Conservation (phyloP, 345 rosid species). For the Geranium rotundifolium region DNA sequence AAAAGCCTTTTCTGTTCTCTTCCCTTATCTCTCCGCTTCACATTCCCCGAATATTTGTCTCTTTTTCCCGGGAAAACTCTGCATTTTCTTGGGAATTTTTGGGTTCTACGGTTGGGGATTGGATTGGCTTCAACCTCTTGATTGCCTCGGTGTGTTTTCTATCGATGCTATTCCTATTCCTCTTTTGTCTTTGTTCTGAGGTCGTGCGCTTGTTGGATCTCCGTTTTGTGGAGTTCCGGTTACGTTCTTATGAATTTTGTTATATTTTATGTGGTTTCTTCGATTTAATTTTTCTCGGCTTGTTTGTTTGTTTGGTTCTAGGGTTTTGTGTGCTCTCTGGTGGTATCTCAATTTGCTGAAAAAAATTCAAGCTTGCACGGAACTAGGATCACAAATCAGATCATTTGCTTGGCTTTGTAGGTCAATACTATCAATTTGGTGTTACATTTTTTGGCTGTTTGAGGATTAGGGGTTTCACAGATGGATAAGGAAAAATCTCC, state of each 20-base stretch:
- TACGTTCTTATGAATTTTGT: background rate
- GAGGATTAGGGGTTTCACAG: background rate
- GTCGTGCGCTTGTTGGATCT: background rate
- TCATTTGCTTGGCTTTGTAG: too few species aligned
- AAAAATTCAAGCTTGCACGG: background rate
- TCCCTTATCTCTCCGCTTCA: background rate
- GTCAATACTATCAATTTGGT: too few species aligned
- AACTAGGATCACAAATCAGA: background rate
- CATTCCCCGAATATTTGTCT: background rate
- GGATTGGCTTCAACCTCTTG: background rate
- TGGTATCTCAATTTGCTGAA: background rate
- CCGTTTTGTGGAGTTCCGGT: background rate
- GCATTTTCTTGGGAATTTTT: background rate
- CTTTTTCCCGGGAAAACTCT: background rate
- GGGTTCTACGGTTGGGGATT: background rate
- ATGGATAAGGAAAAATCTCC: background rate
- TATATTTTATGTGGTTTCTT: too few species aligned
- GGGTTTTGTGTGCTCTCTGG: background rate
- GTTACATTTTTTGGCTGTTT: too few species aligned
- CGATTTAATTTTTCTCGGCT: too few species aligned
- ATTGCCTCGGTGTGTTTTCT: background rate
- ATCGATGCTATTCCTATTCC: too few species aligned
- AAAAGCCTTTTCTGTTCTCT: background rate
- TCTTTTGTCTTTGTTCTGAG: too few species aligned
- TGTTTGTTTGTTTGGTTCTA: background rate